Base-by-base conservation (phyloP, 2,329 filamentous ascomycete genomes). In the Elsinoe batatas region DNA sequence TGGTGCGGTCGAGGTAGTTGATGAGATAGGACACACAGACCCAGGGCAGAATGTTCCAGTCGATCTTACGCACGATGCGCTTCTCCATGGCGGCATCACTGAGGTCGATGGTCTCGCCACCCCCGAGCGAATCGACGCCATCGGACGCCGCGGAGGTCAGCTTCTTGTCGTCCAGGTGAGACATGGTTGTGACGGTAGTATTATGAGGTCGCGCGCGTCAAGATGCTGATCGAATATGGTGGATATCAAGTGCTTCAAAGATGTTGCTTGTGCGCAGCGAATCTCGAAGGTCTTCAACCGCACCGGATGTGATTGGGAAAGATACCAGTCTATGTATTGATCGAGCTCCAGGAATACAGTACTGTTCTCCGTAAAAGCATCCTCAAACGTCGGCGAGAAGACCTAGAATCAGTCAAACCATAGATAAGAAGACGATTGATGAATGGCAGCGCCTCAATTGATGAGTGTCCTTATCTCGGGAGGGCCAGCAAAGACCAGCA, bases 51-150 rank as follows among this genome's bases (percentile, higher is more conserved):
- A 55, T 55, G 15, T 55, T 40, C 53, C 53, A 55, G 13, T 55
- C 53, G 18, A 55, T 55, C 18, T 55, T 55, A 11, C 53, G 53
- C 13, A 55, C 53, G n/a, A 55, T 55, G 13, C 53, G 53, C 33
- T 46, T 44, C 33, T 55, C 40, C 42, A 47, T 57, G 32, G 35
- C 47, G n/a, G 33, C 35, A 38, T 51, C 47, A 33, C 47, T 51
- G 3, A 51, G 47, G 47, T 51, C 47, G 18, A 51, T 51, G 32
- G 47, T 20, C 6, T 51, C 47, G 15, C 47, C 47, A n/a, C 32
- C 33, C 3, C 47, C 47, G 7, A 51, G 47, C 5, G 47, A 51
- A 20, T 51, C 47, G 15, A 51, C n/a, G n/a, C 33, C 47, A 37
- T 51, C 47, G 12, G 47, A 51, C 15, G 44, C 44, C 20, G 44